phyloP scores from a whole-genome alignment of 176 grass and related monocot species.

The Lolium rigidum region DNA sequence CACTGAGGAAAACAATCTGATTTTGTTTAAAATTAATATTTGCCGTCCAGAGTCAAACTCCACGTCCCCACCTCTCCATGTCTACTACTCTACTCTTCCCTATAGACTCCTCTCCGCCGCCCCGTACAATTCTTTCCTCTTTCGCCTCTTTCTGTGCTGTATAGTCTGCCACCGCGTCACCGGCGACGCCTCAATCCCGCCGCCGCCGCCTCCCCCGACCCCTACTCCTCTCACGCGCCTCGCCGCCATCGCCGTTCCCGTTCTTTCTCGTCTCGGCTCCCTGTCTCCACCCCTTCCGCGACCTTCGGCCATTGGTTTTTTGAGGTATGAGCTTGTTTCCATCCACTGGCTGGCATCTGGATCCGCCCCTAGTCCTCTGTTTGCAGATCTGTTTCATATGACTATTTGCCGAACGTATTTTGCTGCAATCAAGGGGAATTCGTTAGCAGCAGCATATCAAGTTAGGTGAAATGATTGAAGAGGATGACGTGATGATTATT shows the following conservation, averaged over 20 bases:
- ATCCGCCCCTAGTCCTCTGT: neutral
- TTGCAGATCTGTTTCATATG: neutral
- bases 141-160: neutral
- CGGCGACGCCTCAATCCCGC: neutral
- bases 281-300: neutral
- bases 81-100: neutral
- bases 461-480: conserved; percentile 1
- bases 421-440: neutral
- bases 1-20: neutral
- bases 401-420: neutral
- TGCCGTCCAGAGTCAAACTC: neutral
- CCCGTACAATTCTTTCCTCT: conserved; percentile 27
- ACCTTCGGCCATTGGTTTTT: conserved; percentile 15
- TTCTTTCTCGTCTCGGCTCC: neutral
- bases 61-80: neutral
- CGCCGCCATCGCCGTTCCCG: neutral
- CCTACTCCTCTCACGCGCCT: neutral
- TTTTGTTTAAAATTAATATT: conserved; percentile 6
- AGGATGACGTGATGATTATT: conserved; percentile 21
- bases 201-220: neutral
- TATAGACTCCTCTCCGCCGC: conserved; percentile 19
- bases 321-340: conserved; percentile 14
- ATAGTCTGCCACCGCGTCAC: neutral
- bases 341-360: neutral
- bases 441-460: neutral